A percentile compares a stretch with the other conserved stretches of the same genome.
phyloP scores from a whole-genome alignment of 2,329 filamentous ascomycete genomes.

The Paecilomyces formosus region DNA sequence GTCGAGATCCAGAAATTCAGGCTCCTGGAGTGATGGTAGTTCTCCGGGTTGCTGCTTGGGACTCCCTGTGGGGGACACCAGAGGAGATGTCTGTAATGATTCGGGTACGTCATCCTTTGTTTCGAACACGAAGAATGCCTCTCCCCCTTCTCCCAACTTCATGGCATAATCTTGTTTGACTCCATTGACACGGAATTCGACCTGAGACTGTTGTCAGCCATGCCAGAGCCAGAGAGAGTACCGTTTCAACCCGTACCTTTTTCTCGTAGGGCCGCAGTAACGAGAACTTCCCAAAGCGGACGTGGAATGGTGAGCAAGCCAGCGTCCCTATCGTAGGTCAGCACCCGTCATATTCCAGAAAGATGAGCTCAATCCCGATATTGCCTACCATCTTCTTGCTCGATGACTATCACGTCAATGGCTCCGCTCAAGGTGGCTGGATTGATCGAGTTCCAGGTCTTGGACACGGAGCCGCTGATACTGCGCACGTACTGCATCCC shows the following conservation, averaged over 20 bases:
- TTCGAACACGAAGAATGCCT: constrained; percentile 98
- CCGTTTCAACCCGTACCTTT: constrained; percentile 48
- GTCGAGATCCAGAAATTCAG: constrained; percentile 44
- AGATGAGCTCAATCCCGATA: neutral
- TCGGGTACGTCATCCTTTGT: constrained; percentile 88
- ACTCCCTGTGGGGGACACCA: constrained; percentile 83
- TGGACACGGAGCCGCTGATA: constrained; percentile 89
- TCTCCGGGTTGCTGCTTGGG: constrained; percentile 45
- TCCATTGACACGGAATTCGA: constrained; percentile 94
- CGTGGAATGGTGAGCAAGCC: constrained; percentile 93
- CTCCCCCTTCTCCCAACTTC: constrained; percentile 95
- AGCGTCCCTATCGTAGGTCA: constrained; percentile 48
- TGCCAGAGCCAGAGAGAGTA: neutral
- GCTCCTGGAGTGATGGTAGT: constrained; percentile 37
- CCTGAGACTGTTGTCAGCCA: constrained; percentile 35
- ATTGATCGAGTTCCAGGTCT: constrained; percentile 99
- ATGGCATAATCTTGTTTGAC: constrained; percentile 88
- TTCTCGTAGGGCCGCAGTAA: constrained; percentile 92
- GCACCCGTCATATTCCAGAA: constrained; percentile 7
- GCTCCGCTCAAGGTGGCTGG: constrained; percentile 93
- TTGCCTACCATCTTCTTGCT: constrained; percentile 82
- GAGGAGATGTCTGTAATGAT: constrained; percentile 85
- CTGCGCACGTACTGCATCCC: constrained; percentile 97
- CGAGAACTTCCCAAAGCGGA: constrained; percentile 98
- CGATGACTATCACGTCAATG: constrained; percentile 97